Conservation (phyloP, 345 rosid species). For the Lumnitzera littorea region DNA sequence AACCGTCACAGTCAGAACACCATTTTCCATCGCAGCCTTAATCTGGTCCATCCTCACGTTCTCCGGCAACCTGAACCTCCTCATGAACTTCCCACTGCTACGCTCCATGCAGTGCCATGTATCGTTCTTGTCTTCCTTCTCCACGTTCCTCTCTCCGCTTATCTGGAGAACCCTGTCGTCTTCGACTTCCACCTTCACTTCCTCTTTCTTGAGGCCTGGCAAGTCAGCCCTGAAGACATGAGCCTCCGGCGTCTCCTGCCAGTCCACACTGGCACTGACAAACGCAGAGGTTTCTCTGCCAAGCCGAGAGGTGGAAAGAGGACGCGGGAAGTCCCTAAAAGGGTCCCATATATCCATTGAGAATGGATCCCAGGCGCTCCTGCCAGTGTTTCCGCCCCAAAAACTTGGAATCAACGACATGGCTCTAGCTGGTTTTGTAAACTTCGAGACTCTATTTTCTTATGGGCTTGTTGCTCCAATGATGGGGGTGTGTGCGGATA, state of each 20-base stretch:
- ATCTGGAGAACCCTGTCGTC: slow-evolving; percentile 19
- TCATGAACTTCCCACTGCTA: slow-evolving; percentile 16
- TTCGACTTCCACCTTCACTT: slow-evolving; percentile 15
- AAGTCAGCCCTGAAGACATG: slow-evolving; percentile 16
- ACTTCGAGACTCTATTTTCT: no score
- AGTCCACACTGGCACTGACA: slow-evolving; percentile 9
- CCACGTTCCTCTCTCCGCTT: slow-evolving; percentile 12
- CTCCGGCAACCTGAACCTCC: slow-evolving; percentile 16
- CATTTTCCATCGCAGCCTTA: slow-evolving; percentile 15
- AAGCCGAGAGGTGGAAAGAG: background rate
- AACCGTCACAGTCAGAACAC: slow-evolving; percentile 13
- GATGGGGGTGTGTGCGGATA: no score
- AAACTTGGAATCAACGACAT: slow-evolving; percentile 15
- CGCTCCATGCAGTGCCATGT: slow-evolving; percentile 18
- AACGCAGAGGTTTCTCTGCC: slow-evolving; percentile 7
- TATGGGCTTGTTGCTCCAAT: no score
- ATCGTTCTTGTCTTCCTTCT: slow-evolving; percentile 18
- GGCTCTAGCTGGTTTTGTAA: no score
- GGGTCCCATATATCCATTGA: slow-evolving; percentile 21
- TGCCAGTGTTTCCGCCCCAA: slow-evolving; percentile 6
- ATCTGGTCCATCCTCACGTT: slow-evolving; percentile 9
- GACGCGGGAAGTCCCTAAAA: background rate
- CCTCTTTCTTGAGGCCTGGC: slow-evolving; percentile 18
- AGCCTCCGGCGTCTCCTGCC: slow-evolving; percentile 17
- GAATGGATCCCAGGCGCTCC: slow-evolving; percentile 14